Base-by-base conservation (phyloP, 495 filamentous ascomycete genomes). In the Lepidopterella palustris region DNA sequence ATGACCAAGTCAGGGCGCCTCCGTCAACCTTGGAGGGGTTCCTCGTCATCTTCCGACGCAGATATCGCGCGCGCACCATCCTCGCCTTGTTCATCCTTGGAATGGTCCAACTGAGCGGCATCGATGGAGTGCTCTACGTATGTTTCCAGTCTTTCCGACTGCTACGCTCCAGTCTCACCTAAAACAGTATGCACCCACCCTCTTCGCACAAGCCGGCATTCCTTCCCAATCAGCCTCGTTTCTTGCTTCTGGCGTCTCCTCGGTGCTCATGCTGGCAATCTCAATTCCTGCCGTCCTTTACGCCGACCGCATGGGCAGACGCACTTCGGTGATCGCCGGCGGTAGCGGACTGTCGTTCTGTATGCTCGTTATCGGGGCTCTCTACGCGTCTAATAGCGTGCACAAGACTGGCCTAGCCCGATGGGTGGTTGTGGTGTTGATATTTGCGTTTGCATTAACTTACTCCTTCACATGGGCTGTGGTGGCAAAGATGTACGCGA, bases 121-220 rank as follows among this genome's bases (percentile, higher is more conserved):
- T 81, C 27, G 79, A 81, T 62, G 78, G 74, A 13, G 73, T 82
- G 11, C 71, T 82, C 18, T 80, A 78, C 54, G 29, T 45, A 15
- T 31, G 45, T 26, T 20, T 23, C 5, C n/a, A n/a, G n/a, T n/a
- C n/a, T 35, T 13, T 21, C 47, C 42, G 15, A 26, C 1, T 1
- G 27, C 48, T 1, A 23, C 29, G 13, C 28, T 24, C n/a, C 2
- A 2, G 27, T n/a, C 47, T 23, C 18, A 3, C 1, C 3, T 23
- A n/a, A 21, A 3, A 2, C 4, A 58, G 23, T 83, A 82, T 55
- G 80, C 79, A 0, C 80, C 80, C 1, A 64, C 77, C 0, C 64
- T 82, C 18, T 83, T 83, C 54, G 70, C 76, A 39, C 77, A 80
- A 67, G 80, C 80, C 15, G 80, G 80, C 5, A 72, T 82, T 23